Conservation (phyloP, 73 alveolate genomes). For the Paramecium sonneborni region DNA sequence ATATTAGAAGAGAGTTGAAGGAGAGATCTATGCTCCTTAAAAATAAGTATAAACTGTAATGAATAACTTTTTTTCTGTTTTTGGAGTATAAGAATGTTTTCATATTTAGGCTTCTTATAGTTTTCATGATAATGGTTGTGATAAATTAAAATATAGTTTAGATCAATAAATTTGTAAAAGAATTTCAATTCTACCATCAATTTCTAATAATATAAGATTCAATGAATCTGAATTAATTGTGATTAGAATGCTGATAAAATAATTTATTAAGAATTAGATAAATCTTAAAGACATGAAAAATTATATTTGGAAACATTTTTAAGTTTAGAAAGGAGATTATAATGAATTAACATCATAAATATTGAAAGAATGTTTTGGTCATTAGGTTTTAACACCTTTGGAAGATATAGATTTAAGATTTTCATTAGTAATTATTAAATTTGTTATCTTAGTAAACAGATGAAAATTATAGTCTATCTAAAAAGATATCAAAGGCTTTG, state of each 20-base stretch:
- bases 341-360: background rate
- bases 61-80: background rate
- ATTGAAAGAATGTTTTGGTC: background rate
- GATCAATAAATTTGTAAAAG: background rate
- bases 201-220: background rate
- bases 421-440: too few species aligned
- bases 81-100: background rate
- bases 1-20: conserved; percentile 18
- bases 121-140: background rate
- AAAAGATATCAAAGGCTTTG: background rate
- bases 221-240: background rate
- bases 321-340: conserved; percentile 1
- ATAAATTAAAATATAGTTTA: background rate
- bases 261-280: background rate
- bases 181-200: background rate
- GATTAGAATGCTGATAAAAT: background rate
- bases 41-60: background rate
- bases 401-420: background rate
- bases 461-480: background rate
- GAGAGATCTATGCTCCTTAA: background rate
- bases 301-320: background rate
- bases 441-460: background rate
- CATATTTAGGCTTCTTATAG: background rate
- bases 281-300: background rate
- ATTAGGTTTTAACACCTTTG: background rate